These are phyloP conservation scores for Poterioochromonas sp. DNA, from an alignment of 352 stramenopile genomes.

Conservation along the genomic window DNA sequence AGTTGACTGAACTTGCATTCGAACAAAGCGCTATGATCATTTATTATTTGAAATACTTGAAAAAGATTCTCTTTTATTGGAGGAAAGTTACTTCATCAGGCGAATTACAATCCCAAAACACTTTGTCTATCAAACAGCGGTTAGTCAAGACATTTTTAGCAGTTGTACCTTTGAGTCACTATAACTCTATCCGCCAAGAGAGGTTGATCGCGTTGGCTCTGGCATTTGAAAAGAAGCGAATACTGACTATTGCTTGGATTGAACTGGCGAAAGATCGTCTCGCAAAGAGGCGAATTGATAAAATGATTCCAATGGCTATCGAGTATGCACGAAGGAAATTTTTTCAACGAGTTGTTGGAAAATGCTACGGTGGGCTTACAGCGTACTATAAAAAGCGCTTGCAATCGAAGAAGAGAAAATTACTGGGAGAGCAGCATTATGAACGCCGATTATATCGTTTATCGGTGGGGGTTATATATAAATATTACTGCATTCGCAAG, in stretches of 20 bases:
- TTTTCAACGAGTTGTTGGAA: background rate
- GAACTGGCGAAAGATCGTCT: background rate
- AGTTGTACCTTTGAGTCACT: background rate
- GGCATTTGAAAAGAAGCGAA: background rate
- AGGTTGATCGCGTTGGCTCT: background rate
- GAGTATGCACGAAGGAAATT: background rate
- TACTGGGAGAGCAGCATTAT: background rate
- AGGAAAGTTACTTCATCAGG: no score
- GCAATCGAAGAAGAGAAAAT: background rate
- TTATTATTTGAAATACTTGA: no score
- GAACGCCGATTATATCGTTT: background rate
- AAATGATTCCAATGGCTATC: slow-evolving; percentile 8
- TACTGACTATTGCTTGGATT: slow-evolving; percentile 2
- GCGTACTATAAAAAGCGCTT: background rate
- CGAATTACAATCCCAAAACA: no score
- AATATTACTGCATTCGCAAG: background rate
- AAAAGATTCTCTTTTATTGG: no score
- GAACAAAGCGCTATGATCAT: background rate
- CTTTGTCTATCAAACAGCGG: no score
- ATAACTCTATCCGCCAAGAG: slow-evolving; percentile 17
- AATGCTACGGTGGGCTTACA: background rate
- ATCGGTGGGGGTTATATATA: background rate
- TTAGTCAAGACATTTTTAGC: no score
- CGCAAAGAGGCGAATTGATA: background rate
- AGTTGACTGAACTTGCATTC: background rate